Evolutionary conservation across 306 rosid species (phyloP).

Genomic region (Trifolium fragiferum): DNA sequence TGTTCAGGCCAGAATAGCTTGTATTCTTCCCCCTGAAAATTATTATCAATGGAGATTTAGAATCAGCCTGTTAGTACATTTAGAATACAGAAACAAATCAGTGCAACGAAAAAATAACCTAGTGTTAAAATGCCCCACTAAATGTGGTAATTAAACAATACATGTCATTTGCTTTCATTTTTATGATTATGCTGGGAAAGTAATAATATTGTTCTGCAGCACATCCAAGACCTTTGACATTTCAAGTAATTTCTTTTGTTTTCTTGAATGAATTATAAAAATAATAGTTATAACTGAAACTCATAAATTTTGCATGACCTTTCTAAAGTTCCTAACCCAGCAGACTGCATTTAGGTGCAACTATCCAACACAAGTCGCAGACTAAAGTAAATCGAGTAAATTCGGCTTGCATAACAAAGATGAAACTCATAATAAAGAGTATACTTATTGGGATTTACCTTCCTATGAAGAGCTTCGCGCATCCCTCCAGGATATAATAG

Average conservation of each 20-base stretch:
- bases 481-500: conserved; percentile 89
- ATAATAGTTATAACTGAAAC: conserved; percentile 22
- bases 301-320: neutral
- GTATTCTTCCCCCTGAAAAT: conserved; percentile 85
- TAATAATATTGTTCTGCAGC: neutral
- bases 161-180: neutral
- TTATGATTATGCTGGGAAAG: conserved; percentile 5
- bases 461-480: conserved; percentile 96
- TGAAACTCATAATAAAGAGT: conserved; percentile 24
- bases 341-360: neutral
- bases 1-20: conserved; percentile 92
- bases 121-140: neutral
- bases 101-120: conserved; percentile 26
- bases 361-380: neutral
- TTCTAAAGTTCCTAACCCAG: conserved; percentile 6
- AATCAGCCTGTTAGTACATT: conserved; percentile 2
- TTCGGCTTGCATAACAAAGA: conserved; percentile 11
- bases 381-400: conserved; percentile 1
- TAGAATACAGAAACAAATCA: conserved; percentile 19
- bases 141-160: conserved; percentile 1
- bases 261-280: conserved; percentile 13
- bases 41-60: conserved; percentile 27
- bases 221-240: neutral
- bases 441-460: conserved; percentile 54
- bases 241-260: neutral